Base-by-base conservation (phyloP, 176 grass and related monocot species). In the Aegilops tauschii region DNA sequence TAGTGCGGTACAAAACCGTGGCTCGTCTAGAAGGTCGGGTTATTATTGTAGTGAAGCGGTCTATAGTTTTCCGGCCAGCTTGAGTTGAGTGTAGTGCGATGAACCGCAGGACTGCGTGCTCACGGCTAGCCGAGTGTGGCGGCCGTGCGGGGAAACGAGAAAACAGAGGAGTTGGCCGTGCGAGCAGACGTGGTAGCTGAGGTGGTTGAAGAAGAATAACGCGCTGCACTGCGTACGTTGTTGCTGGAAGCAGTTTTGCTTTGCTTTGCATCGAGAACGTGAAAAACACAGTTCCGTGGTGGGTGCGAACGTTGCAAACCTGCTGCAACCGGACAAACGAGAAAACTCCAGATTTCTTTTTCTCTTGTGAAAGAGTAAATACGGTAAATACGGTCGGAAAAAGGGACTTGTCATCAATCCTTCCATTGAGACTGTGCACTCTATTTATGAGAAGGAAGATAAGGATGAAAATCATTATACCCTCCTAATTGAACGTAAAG, bases 41-140 rank as follows among this genome's bases (percentile, higher is more conserved):
- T 73, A 86, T 45, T 76, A 31, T 34, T 34, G 23, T 61, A 50
- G 74, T 10, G 5, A 32, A 76, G n/a, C 68, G 65, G 63, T 79
- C 50, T 54, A 21, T 79, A 13, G 56, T 30, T 83, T 65, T 83
- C 47, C 28, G 25, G 84, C 23, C 54, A 59, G 54, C 54, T 59
- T 59, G 18, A 59, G 54, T 89, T 87, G 87, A 89, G 86, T 89
- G 91, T 29, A 80, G 80, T 87, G 84, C 80, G 73, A 69, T 42
- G 74, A 65, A 49, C 21, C n/a, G 61, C 31, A 13, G 0, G 0
- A 1, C 61, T 63, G 61, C 61, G n/a, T 0, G 47, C 25, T 69
- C 44, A 65, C 40, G 30, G 72, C 52, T 44, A 58, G 44, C 12
- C n/a, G 12, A 6, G 77, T 81, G 76, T 32, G 63, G 10, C 21